phyloP scores from a whole-genome alignment of 768 basidiomycete genomes.

The Lactarius psammicola region DNA sequence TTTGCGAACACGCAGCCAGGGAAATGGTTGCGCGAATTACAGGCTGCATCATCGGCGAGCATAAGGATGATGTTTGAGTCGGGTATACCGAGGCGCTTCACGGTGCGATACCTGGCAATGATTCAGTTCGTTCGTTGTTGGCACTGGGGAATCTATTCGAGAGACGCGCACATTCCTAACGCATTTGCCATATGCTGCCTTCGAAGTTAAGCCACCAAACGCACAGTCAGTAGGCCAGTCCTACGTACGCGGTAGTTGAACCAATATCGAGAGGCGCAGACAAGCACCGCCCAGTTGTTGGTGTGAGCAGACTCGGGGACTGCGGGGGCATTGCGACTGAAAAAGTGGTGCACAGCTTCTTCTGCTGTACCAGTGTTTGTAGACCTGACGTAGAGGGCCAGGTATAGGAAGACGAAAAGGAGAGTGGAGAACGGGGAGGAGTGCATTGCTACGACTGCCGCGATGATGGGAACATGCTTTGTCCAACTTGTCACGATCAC shows the following conservation, averaged over 20 bases:
- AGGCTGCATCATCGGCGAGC: slow-evolving; percentile 96
- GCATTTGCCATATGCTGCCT: slow-evolving; percentile 96
- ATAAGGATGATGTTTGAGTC: slow-evolving; percentile 99
- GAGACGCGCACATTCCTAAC: slow-evolving; percentile 76
- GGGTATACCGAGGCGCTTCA: slow-evolving; percentile 96
- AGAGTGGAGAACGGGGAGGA: background rate
- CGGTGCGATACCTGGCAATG: slow-evolving; percentile 83
- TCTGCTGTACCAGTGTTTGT: background rate
- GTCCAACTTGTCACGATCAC: background rate
- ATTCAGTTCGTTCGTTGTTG: background rate
- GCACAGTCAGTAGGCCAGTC: background rate
- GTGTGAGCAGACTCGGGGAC: slow-evolving; percentile 54
- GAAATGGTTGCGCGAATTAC: slow-evolving; percentile 89
- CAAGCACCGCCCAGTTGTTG: slow-evolving; percentile 98
- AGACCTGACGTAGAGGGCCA: background rate
- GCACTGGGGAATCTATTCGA: background rate
- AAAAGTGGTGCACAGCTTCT: slow-evolving; percentile 14
- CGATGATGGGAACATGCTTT: slow-evolving; percentile 11
- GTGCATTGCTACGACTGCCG: slow-evolving; percentile 2
- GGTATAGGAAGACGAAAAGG: slow-evolving; percentile 12
- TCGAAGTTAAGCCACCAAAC: background rate
- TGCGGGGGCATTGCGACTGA: slow-evolving; percentile 14
- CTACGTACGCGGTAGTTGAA: slow-evolving; percentile 92
- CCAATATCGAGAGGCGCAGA: slow-evolving; percentile 94
- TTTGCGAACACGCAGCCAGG: slow-evolving; percentile 94